These are phyloP conservation scores for Thuja plicata DNA, from an alignment of 83 land plant species.

Conservation along the genomic window DNA sequence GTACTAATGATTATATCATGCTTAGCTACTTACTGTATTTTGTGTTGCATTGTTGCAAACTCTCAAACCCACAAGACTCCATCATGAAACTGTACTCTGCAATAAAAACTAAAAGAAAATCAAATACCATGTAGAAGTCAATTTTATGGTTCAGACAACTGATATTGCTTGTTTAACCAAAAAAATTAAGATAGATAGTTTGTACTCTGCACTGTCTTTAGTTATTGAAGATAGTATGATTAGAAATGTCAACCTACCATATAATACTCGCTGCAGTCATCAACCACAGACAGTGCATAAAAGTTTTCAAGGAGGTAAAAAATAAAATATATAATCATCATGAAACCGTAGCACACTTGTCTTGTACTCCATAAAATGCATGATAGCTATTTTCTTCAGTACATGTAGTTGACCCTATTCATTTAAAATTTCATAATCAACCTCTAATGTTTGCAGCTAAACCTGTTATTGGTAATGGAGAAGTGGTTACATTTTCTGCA, in stretches of 20 bases:
- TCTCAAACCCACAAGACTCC: background rate
- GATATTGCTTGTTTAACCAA: background rate
- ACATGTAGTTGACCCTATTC: background rate
- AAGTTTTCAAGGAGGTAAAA: background rate
- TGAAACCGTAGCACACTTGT: background rate
- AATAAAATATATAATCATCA: background rate
- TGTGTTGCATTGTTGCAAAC: background rate
- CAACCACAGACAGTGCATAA: background rate
- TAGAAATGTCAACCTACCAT: background rate
- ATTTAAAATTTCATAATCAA: background rate
- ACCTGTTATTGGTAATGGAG: background rate
- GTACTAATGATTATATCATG: background rate
- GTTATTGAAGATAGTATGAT: background rate
- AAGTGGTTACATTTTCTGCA: background rate
- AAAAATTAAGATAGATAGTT: background rate
- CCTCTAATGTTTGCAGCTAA: background rate
- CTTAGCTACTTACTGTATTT: background rate
- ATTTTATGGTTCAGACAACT: background rate
- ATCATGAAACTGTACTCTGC: background rate
- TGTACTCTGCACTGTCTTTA: background rate
- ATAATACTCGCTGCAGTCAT: background rate
- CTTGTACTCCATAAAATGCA: background rate
- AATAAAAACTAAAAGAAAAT: background rate
- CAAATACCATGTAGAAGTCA: background rate
- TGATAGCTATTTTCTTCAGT: background rate